Base-by-base conservation (phyloP, 768 basidiomycete genomes). In the Tephrocybe rancida region DNA sequence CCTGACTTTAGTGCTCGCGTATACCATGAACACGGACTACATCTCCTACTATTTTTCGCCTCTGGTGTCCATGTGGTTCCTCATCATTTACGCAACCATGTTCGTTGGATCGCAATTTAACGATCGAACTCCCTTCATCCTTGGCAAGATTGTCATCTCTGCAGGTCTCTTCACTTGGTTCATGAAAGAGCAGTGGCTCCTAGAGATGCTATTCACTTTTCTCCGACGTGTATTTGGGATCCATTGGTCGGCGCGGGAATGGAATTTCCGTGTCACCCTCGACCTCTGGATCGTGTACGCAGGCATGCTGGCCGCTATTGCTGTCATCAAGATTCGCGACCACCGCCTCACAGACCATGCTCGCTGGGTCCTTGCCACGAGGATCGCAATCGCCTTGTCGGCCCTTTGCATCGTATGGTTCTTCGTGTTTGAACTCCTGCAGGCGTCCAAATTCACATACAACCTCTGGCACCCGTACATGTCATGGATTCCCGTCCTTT, bases 21-120 rank as follows among this genome's bases (percentile, higher is more conserved):
- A 95, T 72, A 82, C 86, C 39, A 95, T 96, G 93, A 84, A 95
- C 73, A 93, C 92, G 52, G 81, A 92, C 68, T 97, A 95, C 70
- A 83, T 93, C 57, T 90, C 84, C 44, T 95, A 95, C 70, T 96
- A 95, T 71, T 95, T 94, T 63, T 81, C 92, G 9, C 94, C 94
- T 7, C 78, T 96, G 62, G 92, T 95, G 25, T 90, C 92, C 21
- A 82, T 88, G 83, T 95, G 90, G 91, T 96, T 88, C 71, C 69
- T 92, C 54, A 80, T 95, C 75, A 83, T 95, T 68, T 95, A 92
- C 73, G 71, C 70, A 44, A 95, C 93, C 37, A 84, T 97, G 79
- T 74, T 74, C 50, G 63, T 84, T 44, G 92, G 88, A 9, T 77
- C 85, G 26, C 79, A 78, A 58, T 82, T 83, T 77, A 97, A 97